Percentiles rank a stretch among this genome's conserved stretches.
These are phyloP conservation scores for Mesembryanthemum crystallinum DNA, from an alignment of 148 eudicot genomes.

Conservation along the genomic window DNA sequence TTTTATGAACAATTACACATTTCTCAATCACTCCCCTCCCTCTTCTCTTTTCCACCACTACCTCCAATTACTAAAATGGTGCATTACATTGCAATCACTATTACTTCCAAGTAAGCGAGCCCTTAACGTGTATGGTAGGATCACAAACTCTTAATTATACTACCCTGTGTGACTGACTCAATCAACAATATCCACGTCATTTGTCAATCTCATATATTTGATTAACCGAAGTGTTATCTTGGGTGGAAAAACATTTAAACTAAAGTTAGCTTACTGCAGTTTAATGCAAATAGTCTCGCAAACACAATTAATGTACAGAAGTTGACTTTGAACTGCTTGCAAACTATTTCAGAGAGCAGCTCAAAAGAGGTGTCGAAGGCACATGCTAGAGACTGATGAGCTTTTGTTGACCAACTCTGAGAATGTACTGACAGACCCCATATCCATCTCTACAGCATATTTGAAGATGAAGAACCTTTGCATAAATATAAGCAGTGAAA, in stretches of 20 bases:
- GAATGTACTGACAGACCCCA: conserved; percentile 60
- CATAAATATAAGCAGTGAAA: conserved; percentile 58
- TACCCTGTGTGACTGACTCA: no score
- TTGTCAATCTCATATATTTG: no score
- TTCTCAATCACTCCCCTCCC: no score
- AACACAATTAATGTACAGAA: background rate
- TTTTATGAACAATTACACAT: no score
- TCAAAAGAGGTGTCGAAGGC: conserved; percentile 73
- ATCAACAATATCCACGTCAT: no score
- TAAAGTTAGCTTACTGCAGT: background rate
- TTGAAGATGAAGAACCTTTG: conserved; percentile 79
- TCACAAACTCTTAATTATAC: no score
- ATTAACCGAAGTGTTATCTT: no score
- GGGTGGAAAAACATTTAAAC: background rate
- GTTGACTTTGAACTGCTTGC: background rate
- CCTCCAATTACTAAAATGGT: no score
- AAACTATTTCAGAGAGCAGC: conserved; percentile 62
- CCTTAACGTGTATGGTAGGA: no score
- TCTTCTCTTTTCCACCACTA: no score
- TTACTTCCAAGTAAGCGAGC: no score
- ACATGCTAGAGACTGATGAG: conserved; percentile 84
- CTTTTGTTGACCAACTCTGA: conserved; percentile 60
- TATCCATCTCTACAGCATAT: conserved; percentile 71
- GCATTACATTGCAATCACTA: no score
- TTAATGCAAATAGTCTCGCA: background rate